phyloP scores from a whole-genome alignment of 2,329 filamentous ascomycete genomes.

The Hortaea werneckii region DNA sequence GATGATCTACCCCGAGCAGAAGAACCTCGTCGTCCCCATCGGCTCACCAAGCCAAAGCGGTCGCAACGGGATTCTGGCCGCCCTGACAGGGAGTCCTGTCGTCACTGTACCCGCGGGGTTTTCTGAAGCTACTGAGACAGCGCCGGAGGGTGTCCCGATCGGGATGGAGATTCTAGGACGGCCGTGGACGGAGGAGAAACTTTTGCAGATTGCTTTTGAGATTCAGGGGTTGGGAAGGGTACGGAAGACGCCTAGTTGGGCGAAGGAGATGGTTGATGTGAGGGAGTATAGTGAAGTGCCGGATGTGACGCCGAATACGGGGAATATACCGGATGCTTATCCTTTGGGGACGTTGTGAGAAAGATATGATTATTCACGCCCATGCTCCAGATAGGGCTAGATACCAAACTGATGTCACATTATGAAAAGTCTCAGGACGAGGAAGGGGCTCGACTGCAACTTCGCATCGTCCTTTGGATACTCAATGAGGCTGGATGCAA shows the following conservation, averaged over 20 bases:
- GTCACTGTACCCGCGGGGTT: slow-evolving; percentile 47
- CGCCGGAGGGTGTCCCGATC: slow-evolving; percentile 50
- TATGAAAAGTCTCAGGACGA: too few relatives aligned
- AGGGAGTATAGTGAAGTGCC: slow-evolving; percentile 36
- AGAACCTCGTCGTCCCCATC: slow-evolving; percentile 50
- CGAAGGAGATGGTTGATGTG: slow-evolving; percentile 29
- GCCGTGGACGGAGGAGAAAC: slow-evolving; percentile 44
- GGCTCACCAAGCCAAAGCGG: slow-evolving; percentile 49
- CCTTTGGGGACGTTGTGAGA: slow-evolving; percentile 31
- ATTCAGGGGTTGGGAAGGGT: slow-evolving; percentile 39
- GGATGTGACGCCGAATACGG: slow-evolving; percentile 32
- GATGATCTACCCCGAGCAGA: slow-evolving; percentile 55
- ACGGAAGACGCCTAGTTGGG: slow-evolving; percentile 39
- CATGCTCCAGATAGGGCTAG: too few relatives aligned
- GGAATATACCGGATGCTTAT: slow-evolving; percentile 37
- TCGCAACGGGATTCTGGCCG: slow-evolving; percentile 48
- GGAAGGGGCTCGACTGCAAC: too few relatives aligned
- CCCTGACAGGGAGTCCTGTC: slow-evolving; percentile 44
- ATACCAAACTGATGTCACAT: too few relatives aligned
- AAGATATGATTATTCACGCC: too few relatives aligned
- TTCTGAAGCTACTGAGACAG: slow-evolving; percentile 37
- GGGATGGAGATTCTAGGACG: slow-evolving; percentile 54
- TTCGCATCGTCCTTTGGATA: too few relatives aligned
- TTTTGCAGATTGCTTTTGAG: slow-evolving; percentile 45
- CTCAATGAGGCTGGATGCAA: too few relatives aligned